Evolutionary conservation across 345 rosid species (phyloP), one percentile per base, ranked within the genome.

Genomic region (Stellera chamaejasme): DNA sequence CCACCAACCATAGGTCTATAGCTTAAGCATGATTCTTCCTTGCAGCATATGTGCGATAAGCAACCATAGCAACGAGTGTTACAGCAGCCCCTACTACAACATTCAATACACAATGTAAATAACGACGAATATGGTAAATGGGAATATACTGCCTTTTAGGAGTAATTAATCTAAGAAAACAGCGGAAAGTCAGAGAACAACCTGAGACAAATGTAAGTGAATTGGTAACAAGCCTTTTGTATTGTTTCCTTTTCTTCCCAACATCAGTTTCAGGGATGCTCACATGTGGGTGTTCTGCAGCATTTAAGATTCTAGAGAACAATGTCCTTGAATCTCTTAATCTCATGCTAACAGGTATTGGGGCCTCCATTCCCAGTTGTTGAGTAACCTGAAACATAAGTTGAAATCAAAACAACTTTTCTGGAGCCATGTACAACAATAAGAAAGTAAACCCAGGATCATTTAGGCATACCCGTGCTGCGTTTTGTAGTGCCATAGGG

Each of bases 121-220:
- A 67, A 50, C 27, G 48, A 12, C 16, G 27, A 26, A 52, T 26
- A 8, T 4, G 11, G 42, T 52, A 10, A 5, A 52, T 32, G 39
- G 10, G n/a, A 11, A 46, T 46, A 46, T 11, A 46, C n/a, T 4
- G 19, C 19, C 6, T 10, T 46, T 13, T 19, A 19, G 23, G 23
- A 19, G 43, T 13, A 52, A 27, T 32, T 32, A 32, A 8, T 32
- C 5, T 32, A 45, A 27, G 11, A 52, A 32, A 13, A 48, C n/a
- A 53, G 15, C 48, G 43, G 14, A 26, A 47, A 6, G n/a, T 15
- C 14, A 26, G 16, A 28, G 32, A 13, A 43, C 43, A 45, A 67
- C 94, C 82, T 76, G 96, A 88, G 69, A 85, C 82, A 65, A 88
- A 71, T 42, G 85, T 50, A 49, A 85, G 82, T 26, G 94, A 85